Conservation (phyloP, 2,329 filamentous ascomycete species). For the Gnomoniopsis smithogilvyi region DNA sequence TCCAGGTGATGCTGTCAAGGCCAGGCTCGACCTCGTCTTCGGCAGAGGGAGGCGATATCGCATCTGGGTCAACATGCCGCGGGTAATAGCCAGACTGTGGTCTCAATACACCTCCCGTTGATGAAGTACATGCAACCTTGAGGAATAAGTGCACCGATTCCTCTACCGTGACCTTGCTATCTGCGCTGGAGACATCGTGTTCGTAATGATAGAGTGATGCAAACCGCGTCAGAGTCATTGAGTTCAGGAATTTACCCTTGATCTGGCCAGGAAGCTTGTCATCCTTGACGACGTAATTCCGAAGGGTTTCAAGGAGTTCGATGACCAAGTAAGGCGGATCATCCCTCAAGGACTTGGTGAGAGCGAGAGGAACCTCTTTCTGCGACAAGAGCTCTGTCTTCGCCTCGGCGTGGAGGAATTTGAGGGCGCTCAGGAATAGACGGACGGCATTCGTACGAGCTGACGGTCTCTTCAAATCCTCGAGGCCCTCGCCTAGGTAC, state of each 20-base stretch:
- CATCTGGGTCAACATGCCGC: slow-evolving; percentile 60
- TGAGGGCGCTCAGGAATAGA: slow-evolving; percentile 76
- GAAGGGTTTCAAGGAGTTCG: slow-evolving; percentile 71
- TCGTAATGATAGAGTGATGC: slow-evolving; percentile 67
- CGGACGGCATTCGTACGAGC: slow-evolving; percentile 79
- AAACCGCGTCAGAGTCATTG: slow-evolving; percentile 69
- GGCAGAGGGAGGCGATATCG: slow-evolving; percentile 34
- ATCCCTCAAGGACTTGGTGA: slow-evolving; percentile 74
- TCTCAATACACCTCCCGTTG: slow-evolving; percentile 70
- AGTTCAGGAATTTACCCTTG: slow-evolving; percentile 75
- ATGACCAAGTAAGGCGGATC: slow-evolving; percentile 73
- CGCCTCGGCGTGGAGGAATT: slow-evolving; percentile 70
- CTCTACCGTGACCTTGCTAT: slow-evolving; percentile 51
- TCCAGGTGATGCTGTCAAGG: slow-evolving; percentile 67
- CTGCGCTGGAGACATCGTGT: slow-evolving; percentile 39
- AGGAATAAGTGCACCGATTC: slow-evolving; percentile 74
- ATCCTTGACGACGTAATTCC: slow-evolving; percentile 70
- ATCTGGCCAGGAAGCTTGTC: slow-evolving; percentile 66
- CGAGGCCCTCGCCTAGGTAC: slow-evolving; percentile 53
- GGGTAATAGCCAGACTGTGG: slow-evolving; percentile 84
- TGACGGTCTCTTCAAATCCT: slow-evolving; percentile 69
- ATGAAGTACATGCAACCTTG: slow-evolving; percentile 68
- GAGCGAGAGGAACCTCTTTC: slow-evolving; percentile 62
- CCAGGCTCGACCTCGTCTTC: slow-evolving; percentile 55
- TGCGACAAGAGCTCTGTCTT: slow-evolving; percentile 84